Evolutionary conservation across 495 filamentous ascomycete species (phyloP).

Genomic region (Penicillium chermesinum): DNA sequence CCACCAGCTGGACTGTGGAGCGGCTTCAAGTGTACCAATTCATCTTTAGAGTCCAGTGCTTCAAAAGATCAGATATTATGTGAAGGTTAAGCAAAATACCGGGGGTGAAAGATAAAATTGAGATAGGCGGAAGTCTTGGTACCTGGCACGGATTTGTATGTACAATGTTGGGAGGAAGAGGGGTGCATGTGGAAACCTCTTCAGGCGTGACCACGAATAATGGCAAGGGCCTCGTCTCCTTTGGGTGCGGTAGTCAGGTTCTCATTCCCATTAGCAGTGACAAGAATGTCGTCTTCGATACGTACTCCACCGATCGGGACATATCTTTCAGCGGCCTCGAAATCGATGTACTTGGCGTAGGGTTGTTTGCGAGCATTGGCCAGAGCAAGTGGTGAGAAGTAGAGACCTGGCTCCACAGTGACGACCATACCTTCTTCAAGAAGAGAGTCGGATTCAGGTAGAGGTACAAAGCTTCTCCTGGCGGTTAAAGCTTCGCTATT

Average conservation of each 20-base stretch:
- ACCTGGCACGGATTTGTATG: no score
- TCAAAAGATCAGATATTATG: no score
- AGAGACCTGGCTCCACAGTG: constrained; percentile 85
- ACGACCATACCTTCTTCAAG: constrained; percentile 71
- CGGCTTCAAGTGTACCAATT: no score
- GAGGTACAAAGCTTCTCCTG: no score
- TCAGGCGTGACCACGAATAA: constrained; percentile 37
- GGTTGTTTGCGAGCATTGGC: constrained; percentile 64
- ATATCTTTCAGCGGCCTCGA: constrained; percentile 62
- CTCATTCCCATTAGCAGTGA: constrained; percentile 71
- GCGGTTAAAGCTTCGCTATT: constrained; percentile 22
- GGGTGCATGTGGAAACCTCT: no score
- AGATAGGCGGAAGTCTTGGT: no score
- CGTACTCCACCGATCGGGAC: constrained; percentile 79
- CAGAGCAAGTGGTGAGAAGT: constrained; percentile 86
- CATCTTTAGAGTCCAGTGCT: no score
- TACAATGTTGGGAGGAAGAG: no score
- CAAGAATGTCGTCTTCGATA: constrained; percentile 87
- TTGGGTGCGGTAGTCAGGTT: constrained; percentile 83
- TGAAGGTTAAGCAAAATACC: no score
- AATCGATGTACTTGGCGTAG: constrained; percentile 68
- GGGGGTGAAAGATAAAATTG: no score
- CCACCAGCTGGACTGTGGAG: no score
- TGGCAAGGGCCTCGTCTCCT: constrained; percentile 61
- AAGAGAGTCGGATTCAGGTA: constrained; percentile 37